Evolutionary conservation across 495 filamentous ascomycete species (phyloP), one percentile per base, ranked within the genome.

Genomic region (Aspergillus funiculosus): DNA sequence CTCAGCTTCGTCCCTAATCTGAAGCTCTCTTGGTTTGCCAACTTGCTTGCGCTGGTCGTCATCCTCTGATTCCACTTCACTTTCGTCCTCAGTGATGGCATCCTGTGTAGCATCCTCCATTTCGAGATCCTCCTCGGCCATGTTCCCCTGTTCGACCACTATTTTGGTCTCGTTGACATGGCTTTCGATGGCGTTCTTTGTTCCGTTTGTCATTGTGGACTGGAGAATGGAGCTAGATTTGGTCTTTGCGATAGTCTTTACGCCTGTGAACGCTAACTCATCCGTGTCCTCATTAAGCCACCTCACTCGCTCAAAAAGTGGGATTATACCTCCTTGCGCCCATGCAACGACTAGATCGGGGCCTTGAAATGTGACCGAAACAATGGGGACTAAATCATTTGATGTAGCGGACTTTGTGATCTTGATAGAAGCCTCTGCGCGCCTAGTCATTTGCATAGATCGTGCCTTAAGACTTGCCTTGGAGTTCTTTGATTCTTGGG

Each of bases 101-200:
- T 64, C 68, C 52, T 60, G 46, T 57, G 59, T 49, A 31, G 55
- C 56, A 47, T 80, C 75, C 43, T 75, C 62, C 72, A 80, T 82
- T 26, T 73, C 64, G 8, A 72, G 56, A 38, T 76, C 67, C 36
- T 69, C 70, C 31, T 68, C 66, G 15, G 59, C 58, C 35, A 62
- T 39, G 31, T 63, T 60, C 14, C 70, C 70, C 32, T 61, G 54
- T 51, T 67, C 53, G n/a, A 95, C 83, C 4, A 83, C 75, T 29
- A 86, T 72, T 43, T 69, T 78, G 11, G 85, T 80, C 58, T 95
- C 87, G 62, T 95, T 81, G 32, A 95, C 80, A 25, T 74, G 75
- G 43, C 56, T 71, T 50, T 83, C 75, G 29, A 71, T 77, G 24
- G 75, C 53, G 15, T 78, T 68, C 50, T 81, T 86, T 24, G 76